Percentiles rank a stretch among this genome's conserved stretches.
phyloP scores from a whole-genome alignment of 176 grass and related monocot species.

The Oryza coarctata region DNA sequence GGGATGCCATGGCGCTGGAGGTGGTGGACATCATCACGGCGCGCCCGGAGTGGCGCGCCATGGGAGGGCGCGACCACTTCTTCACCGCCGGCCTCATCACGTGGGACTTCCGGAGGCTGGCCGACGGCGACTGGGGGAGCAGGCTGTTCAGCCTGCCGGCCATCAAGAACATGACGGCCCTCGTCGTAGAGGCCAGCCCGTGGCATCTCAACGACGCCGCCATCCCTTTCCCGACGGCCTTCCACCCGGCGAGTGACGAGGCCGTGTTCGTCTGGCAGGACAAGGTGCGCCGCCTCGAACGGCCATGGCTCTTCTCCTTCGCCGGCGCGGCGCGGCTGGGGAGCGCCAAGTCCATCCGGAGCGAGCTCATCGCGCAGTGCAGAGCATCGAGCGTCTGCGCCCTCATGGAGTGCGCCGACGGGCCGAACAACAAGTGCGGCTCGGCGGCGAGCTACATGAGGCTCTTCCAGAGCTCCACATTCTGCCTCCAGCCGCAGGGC shows the following conservation, averaged over 20 bases:
- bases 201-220: constrained; percentile 75
- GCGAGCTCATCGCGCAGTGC: constrained; percentile 47
- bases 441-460: constrained; percentile 44
- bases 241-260: constrained; percentile 69
- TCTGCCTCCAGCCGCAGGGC: constrained; percentile 76
- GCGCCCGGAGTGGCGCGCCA: not conserved
- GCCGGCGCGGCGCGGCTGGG: constrained; percentile 48
- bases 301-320: constrained; percentile 69
- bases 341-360: constrained; percentile 44
- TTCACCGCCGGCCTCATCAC: constrained; percentile 68
- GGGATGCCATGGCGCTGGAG: constrained; percentile 58
- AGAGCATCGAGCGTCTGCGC: constrained; percentile 46
- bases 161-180: constrained; percentile 64
- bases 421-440: constrained; percentile 44
- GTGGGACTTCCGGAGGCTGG: constrained; percentile 69
- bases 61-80: constrained; percentile 66
- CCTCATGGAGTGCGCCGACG: constrained; percentile 54
- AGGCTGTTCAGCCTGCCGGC: constrained; percentile 62
- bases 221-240: constrained; percentile 68
- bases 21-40: not conserved
- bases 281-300: constrained; percentile 27
- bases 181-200: constrained; percentile 68
- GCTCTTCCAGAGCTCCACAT: constrained; percentile 71
- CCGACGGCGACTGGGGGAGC: constrained; percentile 55
- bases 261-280: constrained; percentile 61